These are phyloP conservation scores for Fusarium multiceps DNA, from an alignment of 2,329 filamentous ascomycete genomes.

Conservation along the genomic window DNA sequence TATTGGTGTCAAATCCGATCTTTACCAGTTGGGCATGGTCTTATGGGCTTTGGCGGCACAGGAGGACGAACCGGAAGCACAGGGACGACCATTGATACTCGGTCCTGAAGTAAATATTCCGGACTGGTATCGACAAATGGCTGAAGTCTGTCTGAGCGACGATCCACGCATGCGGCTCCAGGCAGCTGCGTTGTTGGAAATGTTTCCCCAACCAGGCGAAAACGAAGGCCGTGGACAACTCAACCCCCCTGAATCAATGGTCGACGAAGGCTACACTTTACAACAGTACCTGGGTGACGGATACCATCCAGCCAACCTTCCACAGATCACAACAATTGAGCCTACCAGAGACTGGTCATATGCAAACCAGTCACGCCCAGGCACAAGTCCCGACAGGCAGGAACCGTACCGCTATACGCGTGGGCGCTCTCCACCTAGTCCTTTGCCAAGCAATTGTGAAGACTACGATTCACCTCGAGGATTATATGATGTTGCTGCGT, in stretches of 20 bases:
- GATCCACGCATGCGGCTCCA: conserved; percentile 78
- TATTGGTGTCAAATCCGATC: conserved; percentile 96
- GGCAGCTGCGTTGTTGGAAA: conserved; percentile 75
- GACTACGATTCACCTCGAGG: conserved; percentile 48
- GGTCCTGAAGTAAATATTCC: conserved; percentile 73
- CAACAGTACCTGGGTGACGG: conserved; percentile 55
- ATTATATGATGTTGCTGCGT: conserved; percentile 49
- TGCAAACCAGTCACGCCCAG: conserved; percentile 53
- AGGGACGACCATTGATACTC: conserved; percentile 75
- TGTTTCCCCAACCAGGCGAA: conserved; percentile 67
- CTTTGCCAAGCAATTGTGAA: conserved; percentile 58
- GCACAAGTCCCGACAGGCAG: conserved; percentile 50
- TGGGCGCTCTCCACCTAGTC: conserved; percentile 66
- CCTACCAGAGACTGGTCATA: conserved; percentile 59
- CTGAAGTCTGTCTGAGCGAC: conserved; percentile 80
- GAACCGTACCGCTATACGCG: conserved; percentile 61
- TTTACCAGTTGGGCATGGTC: conserved; percentile 97
- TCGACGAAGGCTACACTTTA: conserved; percentile 55
- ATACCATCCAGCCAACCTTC: conserved; percentile 49
- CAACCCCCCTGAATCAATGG: conserved; percentile 51
- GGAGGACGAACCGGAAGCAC: conserved; percentile 88
- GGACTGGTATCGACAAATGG: conserved; percentile 79
- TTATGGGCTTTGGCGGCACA: conserved; percentile 90
- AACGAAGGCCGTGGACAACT: conserved; percentile 27
- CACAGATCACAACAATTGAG: conserved; percentile 55